Conservation (phyloP, 371 early-diverging fungal species). For the Vittaforma corneae region DNA sequence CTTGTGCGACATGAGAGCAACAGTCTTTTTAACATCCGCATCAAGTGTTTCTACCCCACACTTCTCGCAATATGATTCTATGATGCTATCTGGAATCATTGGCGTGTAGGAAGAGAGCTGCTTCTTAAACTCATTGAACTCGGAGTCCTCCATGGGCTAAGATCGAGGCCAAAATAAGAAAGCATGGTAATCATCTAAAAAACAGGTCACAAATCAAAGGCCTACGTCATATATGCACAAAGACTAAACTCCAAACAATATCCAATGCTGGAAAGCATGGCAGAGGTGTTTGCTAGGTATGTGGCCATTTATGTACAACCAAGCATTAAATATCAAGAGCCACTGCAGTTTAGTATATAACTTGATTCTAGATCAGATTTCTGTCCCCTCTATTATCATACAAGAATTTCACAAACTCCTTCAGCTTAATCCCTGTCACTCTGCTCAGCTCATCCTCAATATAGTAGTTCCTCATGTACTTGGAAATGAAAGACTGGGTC, state of each 20-base stretch:
- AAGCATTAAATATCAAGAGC: not conserved
- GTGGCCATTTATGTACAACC: not conserved
- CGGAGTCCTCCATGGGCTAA: conserved; percentile 52
- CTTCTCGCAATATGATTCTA: conserved; percentile 78
- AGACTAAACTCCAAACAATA: not conserved
- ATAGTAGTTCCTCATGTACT: not conserved
- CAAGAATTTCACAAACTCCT: too few relatives aligned
- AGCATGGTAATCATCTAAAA: not conserved
- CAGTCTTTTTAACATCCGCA: conserved; percentile 52
- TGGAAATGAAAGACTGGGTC: conserved; percentile 53
- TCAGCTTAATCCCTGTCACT: not conserved
- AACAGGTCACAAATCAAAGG: not conserved
- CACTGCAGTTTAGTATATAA: too few relatives aligned
- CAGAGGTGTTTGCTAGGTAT: not conserved
- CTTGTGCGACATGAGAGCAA: conserved; percentile 58
- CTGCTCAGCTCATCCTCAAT: not conserved
- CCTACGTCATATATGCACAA: not conserved
- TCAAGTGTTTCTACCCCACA: conserved; percentile 77
- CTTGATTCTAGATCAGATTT: too few relatives aligned
- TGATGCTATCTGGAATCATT: conserved; percentile 78
- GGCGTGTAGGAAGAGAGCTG: conserved; percentile 55
- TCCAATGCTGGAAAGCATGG: not conserved
- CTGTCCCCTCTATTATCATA: too few relatives aligned
- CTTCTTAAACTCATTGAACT: conserved; percentile 56
- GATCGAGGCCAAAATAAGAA: not conserved